These are phyloP conservation scores for Sporothrix dimorphospora DNA, from an alignment of 2,329 filamentous ascomycete genomes.

Conservation along the genomic window DNA sequence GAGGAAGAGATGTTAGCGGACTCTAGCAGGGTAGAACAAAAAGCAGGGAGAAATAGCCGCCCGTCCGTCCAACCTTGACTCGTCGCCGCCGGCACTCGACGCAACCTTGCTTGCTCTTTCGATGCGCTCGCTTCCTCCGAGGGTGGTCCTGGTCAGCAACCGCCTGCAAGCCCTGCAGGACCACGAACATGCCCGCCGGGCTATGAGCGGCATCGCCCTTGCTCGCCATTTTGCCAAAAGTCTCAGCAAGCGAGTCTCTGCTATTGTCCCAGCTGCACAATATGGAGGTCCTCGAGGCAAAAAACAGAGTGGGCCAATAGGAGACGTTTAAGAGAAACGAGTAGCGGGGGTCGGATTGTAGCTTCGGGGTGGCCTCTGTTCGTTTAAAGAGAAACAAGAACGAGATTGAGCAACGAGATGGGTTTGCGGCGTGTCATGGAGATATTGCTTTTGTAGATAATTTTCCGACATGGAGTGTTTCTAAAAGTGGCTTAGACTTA, in stretches of 20 bases:
- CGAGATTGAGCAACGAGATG: conserved; percentile 2
- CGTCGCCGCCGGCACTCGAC: conserved; percentile 14
- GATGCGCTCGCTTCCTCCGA: conserved; percentile 16
- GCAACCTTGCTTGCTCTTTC: conserved; percentile 19
- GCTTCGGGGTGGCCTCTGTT: neutral
- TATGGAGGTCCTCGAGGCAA: neutral
- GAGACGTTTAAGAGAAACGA: too few relatives aligned
- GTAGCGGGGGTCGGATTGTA: too few relatives aligned
- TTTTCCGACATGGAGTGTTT: neutral
- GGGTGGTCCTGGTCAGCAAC: neutral
- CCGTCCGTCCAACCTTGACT: conserved; percentile 2
- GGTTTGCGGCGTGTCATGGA: neutral
- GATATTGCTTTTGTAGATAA: neutral
- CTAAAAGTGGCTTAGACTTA: neutral
- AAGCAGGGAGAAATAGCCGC: neutral
- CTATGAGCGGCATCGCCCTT: neutral
- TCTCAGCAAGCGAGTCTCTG: neutral
- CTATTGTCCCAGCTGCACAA: neutral
- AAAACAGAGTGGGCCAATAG: too few relatives aligned
- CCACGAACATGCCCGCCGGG: neutral
- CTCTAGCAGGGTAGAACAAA: neutral
- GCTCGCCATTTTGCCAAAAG: neutral
- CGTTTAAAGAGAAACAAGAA: neutral
- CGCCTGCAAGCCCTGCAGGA: conserved; percentile 16
- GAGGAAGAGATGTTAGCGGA: neutral